Base-by-base conservation (phyloP, 139 green algal species). In the Chlorella sp. region DNA sequence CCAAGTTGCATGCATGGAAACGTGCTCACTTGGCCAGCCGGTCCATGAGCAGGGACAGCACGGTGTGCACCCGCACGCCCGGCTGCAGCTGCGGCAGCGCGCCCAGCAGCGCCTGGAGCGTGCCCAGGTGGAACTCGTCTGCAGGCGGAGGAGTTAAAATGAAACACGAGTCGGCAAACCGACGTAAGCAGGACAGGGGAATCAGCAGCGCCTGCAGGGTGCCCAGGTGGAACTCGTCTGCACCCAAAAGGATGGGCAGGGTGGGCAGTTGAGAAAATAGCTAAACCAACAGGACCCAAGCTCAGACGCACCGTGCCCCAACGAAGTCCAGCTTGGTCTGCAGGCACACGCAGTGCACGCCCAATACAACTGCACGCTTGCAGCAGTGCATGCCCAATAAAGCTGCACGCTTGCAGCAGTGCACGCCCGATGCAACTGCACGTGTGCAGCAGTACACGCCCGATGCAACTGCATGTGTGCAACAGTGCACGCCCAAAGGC, bases 51-150 rank as follows among this genome's bases (percentile, higher is more conserved):
- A 84, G 88, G 17, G 88, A 89, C 87, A 98, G 90, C 22, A 97
- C 89, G 9, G 89, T 67, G 76, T 87, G 82, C 41, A 97, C 83
- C 51, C 94, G 92, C 36, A 98, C 96, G 0, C 90, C 94, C 28
- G 92, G 89, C 90, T 98, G 94, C 87, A 99, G 93, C 85, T 96
- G 83, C 22, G 94, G 93, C 85, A 97, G 93, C 48, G 95, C 91
- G 14, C 85, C 93, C 77, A 99, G 90, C 76, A 99, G 88, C 22
- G 85, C 79, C 56, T 95, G 89, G 77, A 99, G 89, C 6, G 96
- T 98, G 74, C 94, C 92, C 74, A 99, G 82, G 90, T 99, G 97
- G 90, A 97, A 99, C 73, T 98, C 94, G 84, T 99, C 96, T 83
- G 77, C 22, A 3, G 36, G 38, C 36, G 5, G 4, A 19, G 11